phyloP scores from a whole-genome alignment of 2,329 filamentous ascomycete species.

The Mycosphaerelloides madeirae region DNA sequence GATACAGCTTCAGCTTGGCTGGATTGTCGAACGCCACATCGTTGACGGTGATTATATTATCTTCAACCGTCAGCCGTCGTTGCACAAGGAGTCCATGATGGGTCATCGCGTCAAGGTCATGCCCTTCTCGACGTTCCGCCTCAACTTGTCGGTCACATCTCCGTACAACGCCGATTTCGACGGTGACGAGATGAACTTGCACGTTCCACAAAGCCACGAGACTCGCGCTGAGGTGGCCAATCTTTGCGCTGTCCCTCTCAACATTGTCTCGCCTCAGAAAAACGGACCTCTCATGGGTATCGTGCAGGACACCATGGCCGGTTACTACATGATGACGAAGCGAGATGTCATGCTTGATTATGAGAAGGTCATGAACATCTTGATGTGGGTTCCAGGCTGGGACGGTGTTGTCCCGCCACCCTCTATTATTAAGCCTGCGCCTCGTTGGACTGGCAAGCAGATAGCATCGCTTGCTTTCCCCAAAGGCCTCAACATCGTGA shows the following conservation, averaged over 20 bases:
- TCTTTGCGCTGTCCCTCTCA: constrained; percentile 94
- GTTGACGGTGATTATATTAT: constrained; percentile 96
- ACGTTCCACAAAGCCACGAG: constrained; percentile 97
- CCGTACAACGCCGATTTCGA: constrained; percentile 99
- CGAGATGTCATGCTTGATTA: constrained; percentile 87
- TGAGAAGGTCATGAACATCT: constrained; percentile 90
- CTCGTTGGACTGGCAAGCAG: constrained; percentile 97
- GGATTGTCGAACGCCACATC: constrained; percentile 97
- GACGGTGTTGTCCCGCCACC: constrained; percentile 89
- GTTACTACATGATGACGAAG: constrained; percentile 93
- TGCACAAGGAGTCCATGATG: constrained; percentile 99
- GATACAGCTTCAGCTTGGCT: constrained; percentile 87
- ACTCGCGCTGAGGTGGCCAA: constrained; percentile 91
- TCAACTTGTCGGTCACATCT: constrained; percentile 95
- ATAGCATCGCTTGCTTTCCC: constrained; percentile 92
- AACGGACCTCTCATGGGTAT: constrained; percentile 99
- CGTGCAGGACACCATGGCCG: constrained; percentile 93
- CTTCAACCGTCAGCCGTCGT: constrained; percentile 97
- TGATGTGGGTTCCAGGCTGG: constrained; percentile 98
- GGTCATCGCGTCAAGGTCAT: constrained; percentile 95
- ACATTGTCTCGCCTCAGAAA: constrained; percentile 96
- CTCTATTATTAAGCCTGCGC: constrained; percentile 86
- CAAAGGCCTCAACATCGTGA: constrained; percentile 70
- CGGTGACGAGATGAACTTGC: constrained; percentile 97
- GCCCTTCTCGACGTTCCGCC: constrained; percentile 97